Conservation (phyloP, 2,329 filamentous ascomycete species). For the Colletotrichum sp. region DNA sequence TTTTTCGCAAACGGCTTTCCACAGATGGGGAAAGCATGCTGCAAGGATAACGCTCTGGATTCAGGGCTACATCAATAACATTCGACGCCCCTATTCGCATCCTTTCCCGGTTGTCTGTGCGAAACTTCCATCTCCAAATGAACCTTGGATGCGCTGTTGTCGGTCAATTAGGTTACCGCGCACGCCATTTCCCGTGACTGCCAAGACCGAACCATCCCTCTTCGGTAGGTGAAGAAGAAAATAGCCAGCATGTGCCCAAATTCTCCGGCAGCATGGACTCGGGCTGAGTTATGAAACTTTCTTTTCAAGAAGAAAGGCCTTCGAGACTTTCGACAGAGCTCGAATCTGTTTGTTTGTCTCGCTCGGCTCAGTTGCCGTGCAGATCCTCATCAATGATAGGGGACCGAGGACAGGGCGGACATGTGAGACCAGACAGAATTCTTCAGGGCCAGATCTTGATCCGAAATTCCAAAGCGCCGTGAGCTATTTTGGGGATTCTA, state of each 20-base stretch:
- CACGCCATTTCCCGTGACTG: conserved; percentile 17
- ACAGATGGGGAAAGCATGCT: background rate
- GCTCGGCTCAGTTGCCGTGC: background rate
- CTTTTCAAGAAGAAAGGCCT: background rate
- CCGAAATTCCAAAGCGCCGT: background rate
- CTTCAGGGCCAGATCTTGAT: background rate
- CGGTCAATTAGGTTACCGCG: background rate
- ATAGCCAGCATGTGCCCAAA: background rate
- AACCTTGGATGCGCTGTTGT: background rate
- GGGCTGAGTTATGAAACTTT: background rate
- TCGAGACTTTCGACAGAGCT: background rate
- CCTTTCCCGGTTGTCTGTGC: background rate
- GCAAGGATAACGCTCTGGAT: background rate
- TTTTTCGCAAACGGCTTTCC: background rate
- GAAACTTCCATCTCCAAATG: background rate
- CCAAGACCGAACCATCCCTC: conserved; percentile 1
- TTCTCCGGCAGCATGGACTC: background rate
- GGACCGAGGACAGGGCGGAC: background rate
- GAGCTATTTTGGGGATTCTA: background rate
- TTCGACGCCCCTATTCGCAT: background rate
- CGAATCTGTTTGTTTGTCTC: background rate
- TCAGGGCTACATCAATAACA: background rate
- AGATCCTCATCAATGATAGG: background rate
- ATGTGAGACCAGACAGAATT: background rate
- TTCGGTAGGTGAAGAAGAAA: background rate